These are phyloP conservation scores for Elsinoe perseae DNA, from an alignment of 2,329 filamentous ascomycete genomes.

Conservation along the genomic window DNA sequence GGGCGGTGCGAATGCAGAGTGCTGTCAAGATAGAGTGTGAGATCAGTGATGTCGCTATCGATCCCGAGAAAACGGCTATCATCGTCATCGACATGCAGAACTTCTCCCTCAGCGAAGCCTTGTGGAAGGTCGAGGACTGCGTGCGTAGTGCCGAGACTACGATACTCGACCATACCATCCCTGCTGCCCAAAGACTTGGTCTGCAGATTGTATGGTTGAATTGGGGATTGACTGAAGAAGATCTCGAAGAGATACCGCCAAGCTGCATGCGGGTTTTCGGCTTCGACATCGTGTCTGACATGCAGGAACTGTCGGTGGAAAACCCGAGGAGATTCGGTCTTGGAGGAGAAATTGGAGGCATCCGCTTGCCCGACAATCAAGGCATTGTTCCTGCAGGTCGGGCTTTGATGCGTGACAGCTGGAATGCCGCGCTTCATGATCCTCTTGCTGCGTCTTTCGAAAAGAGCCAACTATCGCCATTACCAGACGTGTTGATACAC, in stretches of 20 bases:
- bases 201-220: constrained; percentile 37
- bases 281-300: constrained; percentile 24
- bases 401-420: constrained; percentile 45
- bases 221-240: constrained; percentile 34
- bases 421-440: constrained; percentile 49
- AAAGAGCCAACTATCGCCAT: constrained; percentile 23
- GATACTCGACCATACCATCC: constrained; percentile 31
- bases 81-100: constrained; percentile 40
- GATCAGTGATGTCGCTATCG: constrained; percentile 23
- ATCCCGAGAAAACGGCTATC: constrained; percentile 32
- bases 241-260: constrained; percentile 34
- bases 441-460: constrained; percentile 37
- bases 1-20: too few relatives aligned
- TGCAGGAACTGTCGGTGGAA: not conserved
- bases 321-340: not conserved
- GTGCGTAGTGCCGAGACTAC: not conserved
- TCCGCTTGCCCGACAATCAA: constrained; percentile 31
- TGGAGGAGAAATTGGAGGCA: constrained; percentile 19
- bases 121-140: constrained; percentile 33
- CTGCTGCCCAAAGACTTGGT: constrained; percentile 37
- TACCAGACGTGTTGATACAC: constrained; percentile 44
- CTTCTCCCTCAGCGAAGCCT: constrained; percentile 32
- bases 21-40: not conserved
- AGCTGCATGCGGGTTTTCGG: constrained; percentile 42
- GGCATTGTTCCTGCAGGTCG: constrained; percentile 32